Base-by-base conservation (phyloP, 2,329 filamentous ascomycete genomes). In the Sporothrix mexicana region DNA sequence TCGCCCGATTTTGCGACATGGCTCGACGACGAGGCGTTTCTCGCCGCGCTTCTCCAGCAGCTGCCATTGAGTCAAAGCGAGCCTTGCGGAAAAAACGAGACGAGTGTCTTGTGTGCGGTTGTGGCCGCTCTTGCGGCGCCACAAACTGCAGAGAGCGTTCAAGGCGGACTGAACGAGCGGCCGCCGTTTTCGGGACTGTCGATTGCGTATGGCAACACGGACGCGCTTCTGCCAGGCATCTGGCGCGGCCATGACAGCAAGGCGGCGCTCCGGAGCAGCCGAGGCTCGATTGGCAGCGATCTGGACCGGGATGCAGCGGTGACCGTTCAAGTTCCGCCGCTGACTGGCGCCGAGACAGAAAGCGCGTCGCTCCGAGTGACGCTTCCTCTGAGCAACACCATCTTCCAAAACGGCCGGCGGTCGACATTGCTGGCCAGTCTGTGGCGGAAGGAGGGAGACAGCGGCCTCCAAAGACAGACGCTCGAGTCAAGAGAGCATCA, bases 371-470 rank as follows among this genome's bases (percentile, higher is more conserved):
- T 83, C 2, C 79, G 80, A 2, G 80, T 87, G 71, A 88, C 85
- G 6, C 73, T 95, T 1, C 93, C 93, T 1, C 82, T 96, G 36
- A 91, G 93, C 55, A 93, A 94, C 77, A 97, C 93, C 0, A 83
- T 94, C 7, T 96, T 96, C 78, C 88, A 90, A 53, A 95, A 91
- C 74, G 91, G 90, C 62, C 84, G 83, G 36, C 83, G 83, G 0
- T 90, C 90, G 1, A 92, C 89, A 1, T 80, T 93, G 8, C 78
- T 87, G 41, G 81, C 83, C 1, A 84, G 80, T 72, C 80, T 76
- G 72, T 87, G 85, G 85, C 71, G 75, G 43, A 66, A 47, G 1
- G 17, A 20, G 17, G 23, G n/a, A 57, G 53, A 12, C 57, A 69
- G 20, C 45, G 68, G 20, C 6, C 77, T 82, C 10, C 51, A 76